phyloP scores from a whole-genome alignment of 768 basidiomycete species.

The Exidia glandulosa region DNA sequence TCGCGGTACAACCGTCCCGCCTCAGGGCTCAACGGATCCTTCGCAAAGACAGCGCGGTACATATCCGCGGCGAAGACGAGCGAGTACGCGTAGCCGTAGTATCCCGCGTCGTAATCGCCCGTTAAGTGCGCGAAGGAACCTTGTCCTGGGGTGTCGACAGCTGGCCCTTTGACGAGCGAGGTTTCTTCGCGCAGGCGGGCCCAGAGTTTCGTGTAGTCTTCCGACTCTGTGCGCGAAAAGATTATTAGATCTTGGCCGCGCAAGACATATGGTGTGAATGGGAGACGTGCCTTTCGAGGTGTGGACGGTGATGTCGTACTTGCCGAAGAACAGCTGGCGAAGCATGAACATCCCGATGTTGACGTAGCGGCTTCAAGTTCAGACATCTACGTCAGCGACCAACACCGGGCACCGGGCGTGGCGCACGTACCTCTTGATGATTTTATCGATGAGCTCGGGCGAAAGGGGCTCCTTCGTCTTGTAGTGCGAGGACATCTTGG shows the following conservation, averaged over 20 bases:
- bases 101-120: conserved; percentile 59
- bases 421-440: conserved; percentile 55
- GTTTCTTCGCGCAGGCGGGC: conserved; percentile 56
- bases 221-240: too few species aligned
- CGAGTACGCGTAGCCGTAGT: conserved; percentile 70
- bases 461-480: conserved; percentile 61
- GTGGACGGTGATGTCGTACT: conserved; percentile 67
- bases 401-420: neutral
- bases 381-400: neutral
- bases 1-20: conserved; percentile 53
- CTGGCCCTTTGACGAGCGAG: conserved; percentile 51
- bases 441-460: conserved; percentile 61
- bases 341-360: conserved; percentile 76
- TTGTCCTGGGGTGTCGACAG: conserved; percentile 54
- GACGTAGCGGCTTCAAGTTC: conserved; percentile 39
- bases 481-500: conserved; percentile 73
- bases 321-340: conserved; percentile 75
- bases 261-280: conserved; percentile 2
- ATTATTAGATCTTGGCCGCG: too few species aligned
- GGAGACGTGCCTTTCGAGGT: conserved; percentile 45
- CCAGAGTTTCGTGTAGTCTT: conserved; percentile 72
- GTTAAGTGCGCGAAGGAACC: conserved; percentile 66
- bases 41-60: conserved; percentile 69
- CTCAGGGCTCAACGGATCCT: conserved; percentile 36
- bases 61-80: conserved; percentile 53